Evolutionary conservation across 805 yeast genomes (phyloP), one percentile per base, ranked within the genome.

Genomic region (Starmera quercuum): DNA sequence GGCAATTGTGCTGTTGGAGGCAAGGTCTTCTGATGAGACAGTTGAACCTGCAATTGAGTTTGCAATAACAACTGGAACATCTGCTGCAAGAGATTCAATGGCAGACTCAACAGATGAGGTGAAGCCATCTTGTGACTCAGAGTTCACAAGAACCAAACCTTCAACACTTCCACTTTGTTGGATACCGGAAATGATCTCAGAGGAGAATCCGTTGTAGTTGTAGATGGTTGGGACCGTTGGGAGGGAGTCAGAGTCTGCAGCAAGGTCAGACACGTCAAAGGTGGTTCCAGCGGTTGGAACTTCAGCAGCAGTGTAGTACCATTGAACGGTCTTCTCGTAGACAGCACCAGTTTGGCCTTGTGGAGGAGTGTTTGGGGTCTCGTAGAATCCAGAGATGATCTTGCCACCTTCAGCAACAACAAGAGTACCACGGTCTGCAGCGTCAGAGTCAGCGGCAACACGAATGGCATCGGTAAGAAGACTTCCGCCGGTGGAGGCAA

Each of bases 331-430:
- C 30, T 64, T 66, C 38, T 71, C 69, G 20, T 36, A 22, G 38
- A 73, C 66, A 40, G 64, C 63, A 5, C 78, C 78, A 41, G 73
- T 49, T 40, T 67, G 64, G 9, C 75, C 76, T 40, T 68, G 71
- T 26, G 71, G 72, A 34, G 59, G 57, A n/a, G 66, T 58, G 11
- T 68, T 59, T 46, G 70, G 71, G 25, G 71, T 68, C 33, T 69
- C 64, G 43, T 68, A 70, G 47, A 64, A 66, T 1, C 75, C 75
- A 10, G 72, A 61, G 15, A 68, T 64, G 26, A 72, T 66, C 8
- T 13, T 7, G 35, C 67, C 54, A 44, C 71, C 75, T 39, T 69
- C 68, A 25, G 68, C 53, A 0, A 73, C 67, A 3, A 72, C 70
- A 37, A 71, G 49, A 2, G 70, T 62, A 11, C 76, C 76, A 36